These are phyloP conservation scores for Geosmithia putterillii DNA, from an alignment of 2,329 filamentous ascomycete genomes.

Conservation along the genomic window DNA sequence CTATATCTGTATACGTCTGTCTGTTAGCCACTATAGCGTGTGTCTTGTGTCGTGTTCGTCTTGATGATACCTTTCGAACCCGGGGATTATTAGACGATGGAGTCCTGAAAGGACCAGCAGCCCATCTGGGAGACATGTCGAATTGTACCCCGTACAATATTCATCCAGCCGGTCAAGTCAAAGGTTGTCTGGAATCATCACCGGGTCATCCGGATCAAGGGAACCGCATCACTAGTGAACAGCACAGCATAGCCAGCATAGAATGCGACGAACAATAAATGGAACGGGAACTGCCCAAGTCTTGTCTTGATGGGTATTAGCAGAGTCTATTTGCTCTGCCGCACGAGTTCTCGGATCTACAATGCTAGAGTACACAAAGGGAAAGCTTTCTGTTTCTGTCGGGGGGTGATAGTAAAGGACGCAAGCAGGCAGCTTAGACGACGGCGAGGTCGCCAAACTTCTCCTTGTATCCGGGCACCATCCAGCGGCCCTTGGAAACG, in stretches of 20 bases:
- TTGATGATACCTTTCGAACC: too few relatives aligned
- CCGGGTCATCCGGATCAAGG: not conserved
- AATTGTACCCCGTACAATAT: not conserved
- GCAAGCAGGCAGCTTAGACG: slow-evolving; percentile 50
- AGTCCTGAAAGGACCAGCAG: not conserved
- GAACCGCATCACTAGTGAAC: not conserved
- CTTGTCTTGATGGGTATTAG: slow-evolving; percentile 13
- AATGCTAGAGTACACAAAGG: slow-evolving; percentile 58
- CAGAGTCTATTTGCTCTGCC: slow-evolving; percentile 17
- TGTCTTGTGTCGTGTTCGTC: too few relatives aligned
- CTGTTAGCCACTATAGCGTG: too few relatives aligned
- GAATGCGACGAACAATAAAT: not conserved
- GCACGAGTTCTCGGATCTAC: slow-evolving; percentile 45
- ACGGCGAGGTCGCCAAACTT: slow-evolving; percentile 96
- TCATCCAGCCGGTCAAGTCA: not conserved
- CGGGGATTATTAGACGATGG: too few relatives aligned
- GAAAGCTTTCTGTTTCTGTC: slow-evolving; percentile 21
- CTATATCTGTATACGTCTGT: too few relatives aligned
- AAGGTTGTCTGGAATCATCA: not conserved
- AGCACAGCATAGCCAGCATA: not conserved
- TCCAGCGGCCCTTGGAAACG: slow-evolving; percentile 96
- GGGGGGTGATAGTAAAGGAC: slow-evolving; percentile 14
- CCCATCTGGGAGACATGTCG: not conserved
- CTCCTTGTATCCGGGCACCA: slow-evolving; percentile 99
- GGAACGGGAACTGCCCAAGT: not conserved